These are phyloP conservation scores for Sporothrix luriei DNA, from an alignment of 2,329 filamentous ascomycete species.

Conservation along the genomic window DNA sequence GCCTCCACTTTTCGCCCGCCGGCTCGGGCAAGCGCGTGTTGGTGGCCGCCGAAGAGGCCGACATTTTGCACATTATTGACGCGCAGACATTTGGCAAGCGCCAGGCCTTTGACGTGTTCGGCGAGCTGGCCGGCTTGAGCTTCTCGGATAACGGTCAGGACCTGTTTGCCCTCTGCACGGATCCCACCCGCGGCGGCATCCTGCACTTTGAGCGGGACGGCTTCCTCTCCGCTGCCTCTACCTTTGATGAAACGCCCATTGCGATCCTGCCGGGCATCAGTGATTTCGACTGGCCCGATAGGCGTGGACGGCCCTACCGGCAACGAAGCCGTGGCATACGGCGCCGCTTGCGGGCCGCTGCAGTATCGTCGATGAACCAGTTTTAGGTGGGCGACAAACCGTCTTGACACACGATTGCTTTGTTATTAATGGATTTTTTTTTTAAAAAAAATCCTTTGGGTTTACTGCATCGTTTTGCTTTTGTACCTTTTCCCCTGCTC, in stretches of 20 bases:
- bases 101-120: constrained; percentile 74
- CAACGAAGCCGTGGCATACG: not conserved
- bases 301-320: not conserved
- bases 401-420: not conserved
- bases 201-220: constrained; percentile 61
- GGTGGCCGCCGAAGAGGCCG: constrained; percentile 74
- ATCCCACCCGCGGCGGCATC: constrained; percentile 66
- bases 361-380: not conserved
- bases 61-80: constrained; percentile 71
- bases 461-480: not conserved
- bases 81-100: constrained; percentile 64
- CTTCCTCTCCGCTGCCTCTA: constrained; percentile 43
- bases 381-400: not conserved
- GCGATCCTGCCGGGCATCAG: not conserved
- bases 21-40: constrained; percentile 69
- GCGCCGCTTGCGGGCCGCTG: constrained; percentile 5
- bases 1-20: constrained; percentile 70
- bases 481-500: not conserved
- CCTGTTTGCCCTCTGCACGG: constrained; percentile 69
- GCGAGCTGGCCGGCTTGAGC: constrained; percentile 69
- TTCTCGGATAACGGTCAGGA: constrained; percentile 69
- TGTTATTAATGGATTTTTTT: not conserved
- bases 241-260: constrained; percentile 25
- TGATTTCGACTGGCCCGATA: constrained; percentile 15
- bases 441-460: not conserved